A percentile compares a stretch with the other conserved stretches of the same genome.
Evolutionary conservation across 176 grass and related monocot genomes (phyloP).

Genomic region (Pontederia crassipes): DNA sequence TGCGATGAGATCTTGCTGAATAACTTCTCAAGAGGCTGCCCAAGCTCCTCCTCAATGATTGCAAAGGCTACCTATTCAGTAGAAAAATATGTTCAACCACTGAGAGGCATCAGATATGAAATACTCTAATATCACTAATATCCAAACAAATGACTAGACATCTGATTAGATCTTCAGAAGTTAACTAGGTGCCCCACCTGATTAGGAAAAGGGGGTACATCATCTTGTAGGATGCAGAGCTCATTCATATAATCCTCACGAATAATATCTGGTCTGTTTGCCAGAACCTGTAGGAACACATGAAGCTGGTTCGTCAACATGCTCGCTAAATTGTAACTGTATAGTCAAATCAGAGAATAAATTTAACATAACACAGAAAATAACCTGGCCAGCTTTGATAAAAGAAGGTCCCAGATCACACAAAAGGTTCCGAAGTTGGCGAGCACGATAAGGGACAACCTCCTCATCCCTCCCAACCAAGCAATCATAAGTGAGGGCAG

Average conservation of each 20-base stretch:
- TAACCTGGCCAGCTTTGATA: constrained; percentile 97
- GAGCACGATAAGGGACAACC: constrained; percentile 82
- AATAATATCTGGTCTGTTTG: constrained; percentile 96
- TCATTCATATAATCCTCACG: constrained; percentile 99
- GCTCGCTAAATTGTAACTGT: constrained; percentile 1
- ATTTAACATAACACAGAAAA: constrained; percentile 2
- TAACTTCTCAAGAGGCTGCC: constrained; percentile 62
- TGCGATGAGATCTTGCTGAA: constrained; percentile 86
- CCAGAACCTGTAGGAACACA: constrained; percentile 54
- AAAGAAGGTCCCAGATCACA: constrained; percentile 97
- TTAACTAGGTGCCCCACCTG: constrained; percentile 31
- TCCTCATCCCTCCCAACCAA: constrained; percentile 88
- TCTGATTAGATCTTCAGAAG: too few species aligned
- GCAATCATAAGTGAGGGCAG: constrained; percentile 67
- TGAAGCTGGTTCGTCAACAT: not conserved
- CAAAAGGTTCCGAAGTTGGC: constrained; percentile 87
- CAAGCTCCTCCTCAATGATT: constrained; percentile 93
- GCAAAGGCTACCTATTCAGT: constrained; percentile 60
- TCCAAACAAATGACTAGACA: too few species aligned
- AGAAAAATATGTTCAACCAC: too few species aligned
- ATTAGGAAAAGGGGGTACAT: constrained; percentile 87
- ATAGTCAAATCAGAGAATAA: not conserved
- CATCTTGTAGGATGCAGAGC: constrained; percentile 95
- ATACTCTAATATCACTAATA: too few species aligned
- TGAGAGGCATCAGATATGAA: too few species aligned